Conservation (phyloP, 305 asterid genomes). For the Plantago coronopus region DNA sequence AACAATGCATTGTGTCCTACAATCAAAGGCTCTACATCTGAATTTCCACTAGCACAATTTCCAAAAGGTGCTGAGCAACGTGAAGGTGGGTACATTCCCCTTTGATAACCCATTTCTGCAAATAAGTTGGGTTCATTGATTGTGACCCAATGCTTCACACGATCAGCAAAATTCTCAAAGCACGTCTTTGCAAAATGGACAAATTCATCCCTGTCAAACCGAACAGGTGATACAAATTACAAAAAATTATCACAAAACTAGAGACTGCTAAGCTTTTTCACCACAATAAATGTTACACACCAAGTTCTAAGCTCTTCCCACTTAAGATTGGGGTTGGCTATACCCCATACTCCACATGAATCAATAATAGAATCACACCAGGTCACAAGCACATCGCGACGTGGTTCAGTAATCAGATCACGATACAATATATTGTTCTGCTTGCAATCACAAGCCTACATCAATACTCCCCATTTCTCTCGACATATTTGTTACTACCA, state of each 20-base stretch:
- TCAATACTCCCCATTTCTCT: too few species aligned
- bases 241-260: background rate
- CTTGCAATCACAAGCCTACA: too few species aligned
- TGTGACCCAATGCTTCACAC: conserved; percentile 79
- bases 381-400: too few species aligned
- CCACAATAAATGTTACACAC: too few species aligned
- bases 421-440: too few species aligned
- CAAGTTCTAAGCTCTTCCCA: too few species aligned
- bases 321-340: too few species aligned
- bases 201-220: conserved; percentile 61
- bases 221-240: background rate
- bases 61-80: conserved; percentile 82
- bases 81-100: conserved; percentile 53
- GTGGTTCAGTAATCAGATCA: too few species aligned
- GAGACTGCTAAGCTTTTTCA: too few species aligned
- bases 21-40: conserved; percentile 73
- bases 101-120: conserved; percentile 50
- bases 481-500: too few species aligned
- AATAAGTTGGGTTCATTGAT: conserved; percentile 68
- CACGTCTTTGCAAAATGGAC: conserved; percentile 64
- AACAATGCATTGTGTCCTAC: conserved; percentile 62
- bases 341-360: conserved; percentile 11
- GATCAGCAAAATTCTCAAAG: conserved; percentile 59
- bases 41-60: conserved; percentile 61
- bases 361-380: too few species aligned